A percentile compares a stretch with the other conserved stretches of the same genome.
Conservation (phyloP, 1,284 basidiomycete genomes). For the Bondarzewia mesenterica region DNA sequence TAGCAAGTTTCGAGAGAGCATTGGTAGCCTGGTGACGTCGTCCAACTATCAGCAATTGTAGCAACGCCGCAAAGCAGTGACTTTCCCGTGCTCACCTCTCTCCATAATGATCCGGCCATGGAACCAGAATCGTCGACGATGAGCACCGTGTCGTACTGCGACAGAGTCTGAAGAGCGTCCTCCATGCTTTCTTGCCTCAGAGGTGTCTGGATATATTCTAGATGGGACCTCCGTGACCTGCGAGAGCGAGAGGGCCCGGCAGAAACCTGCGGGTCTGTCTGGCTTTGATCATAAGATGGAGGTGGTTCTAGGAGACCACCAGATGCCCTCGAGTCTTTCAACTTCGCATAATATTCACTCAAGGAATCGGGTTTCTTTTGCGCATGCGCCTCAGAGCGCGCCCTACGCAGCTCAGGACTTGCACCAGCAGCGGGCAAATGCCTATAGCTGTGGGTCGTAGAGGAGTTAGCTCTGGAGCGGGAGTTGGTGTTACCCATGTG, state of each 20-base stretch:
- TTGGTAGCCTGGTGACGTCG: background rate
- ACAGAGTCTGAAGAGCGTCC: slow-evolving; percentile 33
- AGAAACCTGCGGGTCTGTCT: no score
- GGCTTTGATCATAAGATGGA: background rate
- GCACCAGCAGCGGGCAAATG: background rate
- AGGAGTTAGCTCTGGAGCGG: background rate
- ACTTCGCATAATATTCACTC: background rate
- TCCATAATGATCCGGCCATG: slow-evolving; percentile 40
- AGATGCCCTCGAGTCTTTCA: background rate
- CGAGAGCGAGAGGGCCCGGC: no score
- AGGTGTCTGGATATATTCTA: slow-evolving; percentile 13
- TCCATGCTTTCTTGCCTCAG: slow-evolving; percentile 26
- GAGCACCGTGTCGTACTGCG: slow-evolving; percentile 43
- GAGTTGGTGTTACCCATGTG: background rate
- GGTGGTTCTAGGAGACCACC: background rate
- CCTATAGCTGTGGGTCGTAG: background rate
- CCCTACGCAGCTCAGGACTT: no score
- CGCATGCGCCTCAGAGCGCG: no score
- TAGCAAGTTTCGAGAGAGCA: background rate
- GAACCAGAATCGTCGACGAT: slow-evolving; percentile 53
- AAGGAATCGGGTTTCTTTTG: no score
- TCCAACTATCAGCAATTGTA: slow-evolving; percentile 31
- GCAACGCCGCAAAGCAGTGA: background rate
- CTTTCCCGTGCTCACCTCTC: slow-evolving; percentile 32
- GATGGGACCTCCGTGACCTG: slow-evolving; percentile 5